Evolutionary conservation across 2,329 filamentous ascomycete species (phyloP).

Genomic region (Sporothrix brunneoviolacea): DNA sequence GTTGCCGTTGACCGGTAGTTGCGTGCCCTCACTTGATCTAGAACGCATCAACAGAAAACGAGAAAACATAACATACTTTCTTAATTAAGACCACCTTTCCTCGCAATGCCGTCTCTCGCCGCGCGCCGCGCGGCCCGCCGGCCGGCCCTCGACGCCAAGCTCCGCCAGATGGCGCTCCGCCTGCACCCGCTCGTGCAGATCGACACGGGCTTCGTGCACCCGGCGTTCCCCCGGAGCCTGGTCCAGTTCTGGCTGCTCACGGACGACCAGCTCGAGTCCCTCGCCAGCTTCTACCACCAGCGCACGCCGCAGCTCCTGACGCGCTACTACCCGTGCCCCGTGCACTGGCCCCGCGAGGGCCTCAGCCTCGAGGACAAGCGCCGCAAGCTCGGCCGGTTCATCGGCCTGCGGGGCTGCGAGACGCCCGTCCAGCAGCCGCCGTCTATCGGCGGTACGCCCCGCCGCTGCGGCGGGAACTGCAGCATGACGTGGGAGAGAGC

Average conservation of each 20-base stretch:
- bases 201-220: constrained; percentile 55
- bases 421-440: constrained; percentile 22
- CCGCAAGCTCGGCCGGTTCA: constrained; percentile 65
- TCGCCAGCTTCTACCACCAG: constrained; percentile 71
- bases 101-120: constrained; percentile 22
- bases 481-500: not conserved
- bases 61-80: too few species aligned
- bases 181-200: constrained; percentile 62
- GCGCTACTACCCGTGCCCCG: constrained; percentile 58
- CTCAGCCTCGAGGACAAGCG: constrained; percentile 60
- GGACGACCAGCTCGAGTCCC: constrained; percentile 59
- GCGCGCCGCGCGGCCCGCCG: constrained; percentile 36
- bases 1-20: too few species aligned
- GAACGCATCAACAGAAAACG: too few species aligned
- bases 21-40: not conserved
- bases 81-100: not conserved
- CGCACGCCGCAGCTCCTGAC: constrained; percentile 49
- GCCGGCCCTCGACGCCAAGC: constrained; percentile 52
- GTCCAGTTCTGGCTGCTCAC: constrained; percentile 70
- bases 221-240: constrained; percentile 58
- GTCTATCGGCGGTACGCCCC: not conserved
- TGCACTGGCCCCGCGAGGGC: constrained; percentile 49
- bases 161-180: constrained; percentile 57
- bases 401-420: constrained; percentile 57
- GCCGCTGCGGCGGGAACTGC: not conserved